A percentile compares a stretch with the other conserved stretches of the same genome.
Conservation (phyloP, 768 basidiomycete species). For the Hemileccinum rubropunctum region DNA sequence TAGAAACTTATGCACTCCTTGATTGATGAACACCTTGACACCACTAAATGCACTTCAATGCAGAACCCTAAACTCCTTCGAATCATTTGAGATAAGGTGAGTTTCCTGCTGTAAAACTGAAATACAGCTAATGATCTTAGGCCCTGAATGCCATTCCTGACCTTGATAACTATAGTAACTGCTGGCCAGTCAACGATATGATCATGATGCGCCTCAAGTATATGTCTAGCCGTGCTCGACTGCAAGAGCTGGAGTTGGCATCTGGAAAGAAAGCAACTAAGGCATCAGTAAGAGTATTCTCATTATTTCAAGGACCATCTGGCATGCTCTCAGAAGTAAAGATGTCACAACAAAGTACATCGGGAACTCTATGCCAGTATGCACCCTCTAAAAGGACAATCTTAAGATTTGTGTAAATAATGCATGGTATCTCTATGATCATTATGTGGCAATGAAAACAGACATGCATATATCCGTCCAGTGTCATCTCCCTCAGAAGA, state of each 20-base stretch:
- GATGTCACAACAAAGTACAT: too few species aligned
- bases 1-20: not conserved
- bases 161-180: constrained; percentile 8
- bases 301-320: too few species aligned
- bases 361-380: too few species aligned
- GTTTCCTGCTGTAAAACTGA: not conserved
- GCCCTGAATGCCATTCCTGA: constrained; percentile 3
- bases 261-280: not conserved
- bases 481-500: too few species aligned
- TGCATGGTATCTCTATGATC: too few species aligned
- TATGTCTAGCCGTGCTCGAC: not conserved
- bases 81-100: not conserved
- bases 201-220: constrained; percentile 16
- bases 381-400: too few species aligned
- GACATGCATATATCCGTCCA: too few species aligned
- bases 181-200: constrained; percentile 7
- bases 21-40: constrained; percentile 7
- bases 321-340: too few species aligned
- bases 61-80: constrained; percentile 1
- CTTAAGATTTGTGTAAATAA: too few species aligned
- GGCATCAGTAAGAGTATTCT: too few species aligned
- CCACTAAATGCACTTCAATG: constrained; percentile 4
- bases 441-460: too few species aligned
- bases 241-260: not conserved
- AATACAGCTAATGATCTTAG: too few species aligned